A percentile compares a stretch with the other conserved stretches of the same genome.
Evolutionary conservation across 2,329 filamentous ascomycete species (phyloP).

Genomic region (Paecilomyces fulvus): DNA sequence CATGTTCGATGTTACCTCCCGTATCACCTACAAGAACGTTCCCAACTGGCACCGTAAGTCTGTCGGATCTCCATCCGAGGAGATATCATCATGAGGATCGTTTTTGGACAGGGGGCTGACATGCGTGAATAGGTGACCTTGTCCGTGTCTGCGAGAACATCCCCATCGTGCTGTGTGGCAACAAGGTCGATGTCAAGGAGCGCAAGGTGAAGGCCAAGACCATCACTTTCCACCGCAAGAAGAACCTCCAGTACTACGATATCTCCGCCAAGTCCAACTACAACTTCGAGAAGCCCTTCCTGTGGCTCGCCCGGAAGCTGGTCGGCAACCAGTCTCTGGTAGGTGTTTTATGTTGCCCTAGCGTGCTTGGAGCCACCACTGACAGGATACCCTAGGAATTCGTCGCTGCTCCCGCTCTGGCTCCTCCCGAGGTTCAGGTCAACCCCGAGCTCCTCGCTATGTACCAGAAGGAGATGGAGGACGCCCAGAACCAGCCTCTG

Average conservation of each 20-base stretch:
- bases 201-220: conserved; percentile 99
- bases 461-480: conserved; percentile 83
- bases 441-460: conserved; percentile 71
- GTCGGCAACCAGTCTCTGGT: conserved; percentile 85
- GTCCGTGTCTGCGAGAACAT: conserved; percentile 99
- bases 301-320: conserved; percentile 97
- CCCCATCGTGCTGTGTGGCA: conserved; percentile 93
- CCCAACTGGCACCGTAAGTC: conserved; percentile 99
- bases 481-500: conserved; percentile 72
- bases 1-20: conserved; percentile 99
- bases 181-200: conserved; percentile 99
- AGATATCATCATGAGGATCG: not conserved
- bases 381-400: conserved; percentile 61
- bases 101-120: conserved; percentile 6
- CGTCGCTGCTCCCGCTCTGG: conserved; percentile 88
- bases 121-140: conserved; percentile 63
- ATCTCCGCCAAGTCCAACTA: conserved; percentile 99
- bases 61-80: not conserved
- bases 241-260: conserved; percentile 99
- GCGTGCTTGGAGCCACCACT: conserved; percentile 6
- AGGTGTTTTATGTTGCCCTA: conserved; percentile 30
- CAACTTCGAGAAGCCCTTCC: conserved; percentile 99
- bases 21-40: conserved; percentile 99
- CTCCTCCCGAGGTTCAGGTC: conserved; percentile 84
- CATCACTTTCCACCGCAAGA: conserved; percentile 99